Evolutionary conservation across 306 rosid species (phyloP).

Genomic region (Dryas drummondii): DNA sequence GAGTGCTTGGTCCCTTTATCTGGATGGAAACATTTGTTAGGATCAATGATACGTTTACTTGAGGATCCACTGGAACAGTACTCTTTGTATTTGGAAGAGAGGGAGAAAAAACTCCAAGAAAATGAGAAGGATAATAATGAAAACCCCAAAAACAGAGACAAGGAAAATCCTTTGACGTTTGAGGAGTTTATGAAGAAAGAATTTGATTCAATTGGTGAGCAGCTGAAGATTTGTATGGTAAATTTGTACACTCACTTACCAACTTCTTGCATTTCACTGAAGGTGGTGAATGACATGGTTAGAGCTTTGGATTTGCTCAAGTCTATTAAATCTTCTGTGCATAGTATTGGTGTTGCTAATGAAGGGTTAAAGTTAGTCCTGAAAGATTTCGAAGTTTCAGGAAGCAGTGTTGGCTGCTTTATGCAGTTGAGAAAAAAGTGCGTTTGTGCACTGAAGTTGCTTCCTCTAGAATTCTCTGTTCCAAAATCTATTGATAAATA

Average conservation of each 20-base stretch:
- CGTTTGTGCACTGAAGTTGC: conserved; percentile 21
- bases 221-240: conserved; percentile 15
- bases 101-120: background rate
- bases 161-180: conserved; percentile 23
- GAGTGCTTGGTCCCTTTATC: background rate
- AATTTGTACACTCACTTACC: conserved; percentile 48
- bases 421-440: background rate
- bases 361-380: background rate
- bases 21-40: conserved; percentile 27
- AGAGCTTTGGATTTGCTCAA: conserved; percentile 29
- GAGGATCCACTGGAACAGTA: conserved; percentile 32
- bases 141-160: background rate
- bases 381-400: conserved; percentile 12
- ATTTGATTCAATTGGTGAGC: conserved; percentile 18
- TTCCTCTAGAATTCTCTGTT: conserved; percentile 20
- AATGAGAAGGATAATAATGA: background rate
- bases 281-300: conserved; percentile 19
- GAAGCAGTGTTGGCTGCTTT: background rate
- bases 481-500: background rate
- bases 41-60: conserved; percentile 29
- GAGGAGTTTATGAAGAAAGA: conserved; percentile 33
- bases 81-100: conserved; percentile 15
- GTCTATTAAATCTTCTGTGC: conserved; percentile 16
- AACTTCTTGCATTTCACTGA: conserved; percentile 40
- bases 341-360: background rate